Percentiles rank a stretch among this genome's conserved stretches.
Evolutionary conservation across 257 asterid species (phyloP).

Genomic region (Primulina eburnea): DNA sequence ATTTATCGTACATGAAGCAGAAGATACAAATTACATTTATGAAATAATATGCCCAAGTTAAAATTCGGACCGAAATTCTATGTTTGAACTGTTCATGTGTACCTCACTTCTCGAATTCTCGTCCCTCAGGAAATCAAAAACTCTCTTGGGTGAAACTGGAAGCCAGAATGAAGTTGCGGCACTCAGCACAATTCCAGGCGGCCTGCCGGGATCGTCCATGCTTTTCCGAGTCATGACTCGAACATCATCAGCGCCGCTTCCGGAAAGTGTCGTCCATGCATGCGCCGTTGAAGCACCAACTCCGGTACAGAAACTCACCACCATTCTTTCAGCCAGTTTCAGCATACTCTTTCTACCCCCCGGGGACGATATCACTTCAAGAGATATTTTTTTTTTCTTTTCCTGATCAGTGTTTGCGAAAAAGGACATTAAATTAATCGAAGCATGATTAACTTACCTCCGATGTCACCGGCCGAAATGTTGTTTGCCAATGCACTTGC

Average conservation of each 20-base stretch:
- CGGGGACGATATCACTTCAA: neutral
- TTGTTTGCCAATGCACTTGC: conserved; percentile 11
- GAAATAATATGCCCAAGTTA: too few species aligned
- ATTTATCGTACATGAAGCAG: too few species aligned
- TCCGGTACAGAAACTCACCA: conserved; percentile 30
- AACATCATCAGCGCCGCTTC: conserved; percentile 26
- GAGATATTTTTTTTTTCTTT: neutral
- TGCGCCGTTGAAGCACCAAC: conserved; percentile 30
- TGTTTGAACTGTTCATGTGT: neutral
- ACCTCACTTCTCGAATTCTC: conserved; percentile 33
- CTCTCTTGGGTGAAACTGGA: conserved; percentile 32
- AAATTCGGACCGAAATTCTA: neutral
- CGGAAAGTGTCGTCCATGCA: conserved; percentile 39
- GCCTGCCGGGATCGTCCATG: conserved; percentile 34
- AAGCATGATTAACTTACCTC: conserved; percentile 13
- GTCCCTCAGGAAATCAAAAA: conserved; percentile 37
- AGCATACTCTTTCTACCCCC: conserved; percentile 30
- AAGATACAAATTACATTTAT: neutral
- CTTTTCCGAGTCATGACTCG: conserved; percentile 37
- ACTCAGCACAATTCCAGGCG: conserved; percentile 31
- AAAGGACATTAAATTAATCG: neutral
- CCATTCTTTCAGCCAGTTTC: conserved; percentile 42
- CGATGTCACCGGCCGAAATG: conserved; percentile 11
- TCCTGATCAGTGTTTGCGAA: neutral
- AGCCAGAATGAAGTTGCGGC: conserved; percentile 50